Evolutionary conservation across 345 rosid species (phyloP).

Genomic region (Euphorbia lathyris): DNA sequence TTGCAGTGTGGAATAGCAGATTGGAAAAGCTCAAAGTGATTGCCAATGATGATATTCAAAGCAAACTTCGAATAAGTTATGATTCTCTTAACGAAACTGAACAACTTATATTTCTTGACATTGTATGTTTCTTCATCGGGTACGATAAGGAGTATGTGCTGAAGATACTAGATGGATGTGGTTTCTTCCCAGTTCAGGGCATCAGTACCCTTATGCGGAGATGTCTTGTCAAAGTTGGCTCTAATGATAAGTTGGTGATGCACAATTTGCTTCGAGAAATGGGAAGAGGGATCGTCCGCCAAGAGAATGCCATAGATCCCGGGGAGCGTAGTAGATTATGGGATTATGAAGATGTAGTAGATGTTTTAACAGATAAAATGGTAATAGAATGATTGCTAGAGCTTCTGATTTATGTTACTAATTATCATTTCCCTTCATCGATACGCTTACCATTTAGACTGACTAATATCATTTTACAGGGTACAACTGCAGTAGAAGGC

Average conservation of each 20-base stretch:
- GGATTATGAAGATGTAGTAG: slow-evolving; percentile 16
- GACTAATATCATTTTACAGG: slow-evolving; percentile 9
- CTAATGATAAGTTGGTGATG: slow-evolving; percentile 4
- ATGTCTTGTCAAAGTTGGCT: slow-evolving; percentile 6
- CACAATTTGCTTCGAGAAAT: slow-evolving; percentile 18
- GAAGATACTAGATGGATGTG: slow-evolving; percentile 16
- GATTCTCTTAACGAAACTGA: slow-evolving; percentile 13
- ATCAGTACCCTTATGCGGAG: slow-evolving; percentile 7
- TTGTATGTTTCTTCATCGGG: slow-evolving; percentile 25
- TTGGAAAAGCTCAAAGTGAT: slow-evolving; percentile 15
- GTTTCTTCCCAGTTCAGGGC: slow-evolving; percentile 3
- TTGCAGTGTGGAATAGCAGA: slow-evolving; percentile 16
- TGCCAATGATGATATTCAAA: slow-evolving; percentile 4
- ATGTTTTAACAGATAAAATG: slow-evolving; percentile 10
- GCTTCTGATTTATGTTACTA: too few species aligned
- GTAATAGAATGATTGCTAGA: not conserved
- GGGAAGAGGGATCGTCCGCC: slow-evolving; percentile 29
- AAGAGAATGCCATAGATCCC: slow-evolving; percentile 1
- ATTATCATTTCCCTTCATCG: too few species aligned
- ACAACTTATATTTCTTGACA: slow-evolving; percentile 24
- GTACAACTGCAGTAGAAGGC: slow-evolving; percentile 18
- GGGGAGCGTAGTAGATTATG: slow-evolving; percentile 28
- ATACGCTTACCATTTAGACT: not conserved
- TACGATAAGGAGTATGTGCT: slow-evolving; percentile 3
- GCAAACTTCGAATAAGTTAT: slow-evolving; percentile 17